phyloP scores from a whole-genome alignment of 257 asterid species.

The Fraxinus anomala region DNA sequence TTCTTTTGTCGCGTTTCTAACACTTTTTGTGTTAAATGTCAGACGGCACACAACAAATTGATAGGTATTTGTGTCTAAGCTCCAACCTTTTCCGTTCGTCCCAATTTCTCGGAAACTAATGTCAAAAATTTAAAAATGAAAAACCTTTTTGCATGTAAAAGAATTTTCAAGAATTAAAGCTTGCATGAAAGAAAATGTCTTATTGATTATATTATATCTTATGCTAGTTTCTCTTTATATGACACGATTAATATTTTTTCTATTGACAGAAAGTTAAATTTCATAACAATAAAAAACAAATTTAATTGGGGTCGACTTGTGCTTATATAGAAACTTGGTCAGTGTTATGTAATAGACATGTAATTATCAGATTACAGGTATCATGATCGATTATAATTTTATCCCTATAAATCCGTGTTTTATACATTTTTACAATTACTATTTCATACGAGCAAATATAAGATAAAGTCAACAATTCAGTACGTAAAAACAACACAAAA shows the following conservation, averaged over 20 bases:
- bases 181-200: background rate
- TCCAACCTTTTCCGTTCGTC: no score
- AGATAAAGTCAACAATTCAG: no score
- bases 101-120: background rate
- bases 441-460: no score
- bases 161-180: no score
- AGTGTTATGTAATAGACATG: background rate
- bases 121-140: background rate
- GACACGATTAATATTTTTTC: background rate
- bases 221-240: background rate
- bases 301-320: background rate
- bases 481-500: no score
- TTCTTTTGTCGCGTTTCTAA: background rate
- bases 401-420: no score
- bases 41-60: no score
- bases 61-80: no score
- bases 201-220: background rate
- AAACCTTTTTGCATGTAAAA: background rate
- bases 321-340: background rate
- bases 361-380: no score
- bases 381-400: no score
- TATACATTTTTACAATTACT: no score
- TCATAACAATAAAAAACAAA: background rate
- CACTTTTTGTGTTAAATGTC: background rate
- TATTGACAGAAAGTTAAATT: slow-evolving; percentile 8